Evolutionary conservation across 202 grass and related monocot genomes (phyloP).

Genomic region (Digitaria exilis): DNA sequence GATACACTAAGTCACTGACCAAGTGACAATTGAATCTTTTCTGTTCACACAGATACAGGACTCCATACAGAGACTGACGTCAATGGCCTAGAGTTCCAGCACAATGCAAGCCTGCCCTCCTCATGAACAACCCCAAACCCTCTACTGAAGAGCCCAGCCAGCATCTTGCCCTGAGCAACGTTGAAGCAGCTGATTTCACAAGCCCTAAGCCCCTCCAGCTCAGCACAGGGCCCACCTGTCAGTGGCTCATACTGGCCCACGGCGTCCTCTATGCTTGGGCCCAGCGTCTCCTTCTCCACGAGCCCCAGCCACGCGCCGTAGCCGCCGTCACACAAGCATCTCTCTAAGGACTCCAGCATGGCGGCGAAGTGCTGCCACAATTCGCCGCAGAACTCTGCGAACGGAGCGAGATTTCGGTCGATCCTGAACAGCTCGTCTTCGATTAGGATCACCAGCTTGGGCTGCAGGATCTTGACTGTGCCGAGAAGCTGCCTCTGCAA

Average conservation of each 20-base stretch:
- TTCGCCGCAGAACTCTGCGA: constrained; percentile 38
- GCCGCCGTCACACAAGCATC: constrained; percentile 13
- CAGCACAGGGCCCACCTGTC: constrained; percentile 6
- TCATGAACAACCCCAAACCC: constrained; percentile 46
- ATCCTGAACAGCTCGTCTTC: constrained; percentile 40
- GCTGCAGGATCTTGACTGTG: constrained; percentile 11
- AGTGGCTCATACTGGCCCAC: constrained; percentile 2
- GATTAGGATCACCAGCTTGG: constrained; percentile 50
- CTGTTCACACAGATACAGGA: constrained; percentile 15
- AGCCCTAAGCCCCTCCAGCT: constrained; percentile 30
- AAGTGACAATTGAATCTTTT: neutral
- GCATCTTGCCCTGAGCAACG: constrained; percentile 41
- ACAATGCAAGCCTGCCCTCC: constrained; percentile 41
- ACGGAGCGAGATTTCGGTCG: neutral
- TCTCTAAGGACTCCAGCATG: constrained; percentile 30
- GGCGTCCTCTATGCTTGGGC: constrained; percentile 37
- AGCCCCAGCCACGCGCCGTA: constrained; percentile 28
- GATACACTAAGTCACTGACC: neutral
- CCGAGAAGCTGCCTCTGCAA: constrained; percentile 2
- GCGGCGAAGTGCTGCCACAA: constrained; percentile 33
- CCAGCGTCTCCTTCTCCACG: constrained; percentile 47
- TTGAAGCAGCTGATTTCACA: constrained; percentile 35
- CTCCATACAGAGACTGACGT: constrained; percentile 47
- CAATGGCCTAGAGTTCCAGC: constrained; percentile 49
- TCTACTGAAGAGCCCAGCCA: constrained; percentile 45